phyloP scores from a whole-genome alignment of 257 asterid species.

The Paraleonurus japonicus region DNA sequence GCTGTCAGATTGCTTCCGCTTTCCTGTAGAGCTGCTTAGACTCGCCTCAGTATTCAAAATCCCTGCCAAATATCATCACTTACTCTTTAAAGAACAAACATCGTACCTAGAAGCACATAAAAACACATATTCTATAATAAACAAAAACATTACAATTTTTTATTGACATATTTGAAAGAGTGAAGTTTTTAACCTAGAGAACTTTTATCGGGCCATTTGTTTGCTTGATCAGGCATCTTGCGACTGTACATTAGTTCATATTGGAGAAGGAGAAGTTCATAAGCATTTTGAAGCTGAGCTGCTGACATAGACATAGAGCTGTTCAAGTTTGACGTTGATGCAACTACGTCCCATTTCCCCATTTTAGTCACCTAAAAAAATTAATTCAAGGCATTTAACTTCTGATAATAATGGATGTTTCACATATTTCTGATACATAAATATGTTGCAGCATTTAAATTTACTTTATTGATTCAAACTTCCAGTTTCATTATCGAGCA shows the following conservation, averaged over 20 bases:
- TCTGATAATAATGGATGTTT: not conserved
- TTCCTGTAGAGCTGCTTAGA: constrained; percentile 31
- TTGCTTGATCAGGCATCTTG: constrained; percentile 38
- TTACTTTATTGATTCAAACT: not conserved
- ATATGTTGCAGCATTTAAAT: not conserved
- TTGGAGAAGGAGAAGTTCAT: constrained; percentile 46
- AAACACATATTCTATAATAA: not conserved
- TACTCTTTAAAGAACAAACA: not conserved
- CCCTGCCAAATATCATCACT: constrained; percentile 25
- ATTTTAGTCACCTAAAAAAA: constrained; percentile 49
- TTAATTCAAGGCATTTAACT: not conserved
- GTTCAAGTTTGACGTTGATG: constrained; percentile 34
- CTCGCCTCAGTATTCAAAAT: constrained; percentile 11
- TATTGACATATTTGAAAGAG: not conserved
- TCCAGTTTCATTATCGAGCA: not conserved
- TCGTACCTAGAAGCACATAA: not conserved
- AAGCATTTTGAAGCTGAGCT: constrained; percentile 53
- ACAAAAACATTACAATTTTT: not conserved
- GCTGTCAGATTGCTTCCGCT: constrained; percentile 35
- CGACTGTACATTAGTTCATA: constrained; percentile 59
- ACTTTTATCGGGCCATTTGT: constrained; percentile 30
- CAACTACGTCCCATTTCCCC: constrained; percentile 73
- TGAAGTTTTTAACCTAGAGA: constrained; percentile 18
- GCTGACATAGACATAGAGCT: constrained; percentile 33
- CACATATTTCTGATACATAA: not conserved